Percentiles rank a stretch among this genome's conserved stretches.
These are phyloP conservation scores for Silene noctiflora DNA, from an alignment of 179 eudicot species.

Conservation along the genomic window DNA sequence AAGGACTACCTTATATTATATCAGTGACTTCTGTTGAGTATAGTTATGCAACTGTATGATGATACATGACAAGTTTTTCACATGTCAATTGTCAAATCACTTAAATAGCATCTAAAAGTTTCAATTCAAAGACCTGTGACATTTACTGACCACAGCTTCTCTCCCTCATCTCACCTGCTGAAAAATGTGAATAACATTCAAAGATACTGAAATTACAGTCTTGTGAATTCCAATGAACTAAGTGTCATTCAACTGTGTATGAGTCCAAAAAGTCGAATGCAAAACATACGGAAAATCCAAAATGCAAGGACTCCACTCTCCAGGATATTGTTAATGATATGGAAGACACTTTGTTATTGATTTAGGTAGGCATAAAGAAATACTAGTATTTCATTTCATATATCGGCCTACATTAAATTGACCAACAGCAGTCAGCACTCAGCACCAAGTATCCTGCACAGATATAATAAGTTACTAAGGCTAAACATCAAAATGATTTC, in stretches of 20 bases:
- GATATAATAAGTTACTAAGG: no score
- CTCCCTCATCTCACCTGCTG: neutral
- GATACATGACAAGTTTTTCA: neutral
- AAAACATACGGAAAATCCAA: no score
- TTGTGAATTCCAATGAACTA: neutral
- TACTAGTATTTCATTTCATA: no score
- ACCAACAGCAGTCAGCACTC: no score
- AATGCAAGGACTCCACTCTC: no score
- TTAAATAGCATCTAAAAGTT: neutral
- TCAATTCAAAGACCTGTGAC: neutral
- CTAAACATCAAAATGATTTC: no score
- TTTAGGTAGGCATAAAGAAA: no score
- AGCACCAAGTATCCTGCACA: no score
- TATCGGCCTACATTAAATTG: no score
- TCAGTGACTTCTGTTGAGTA: neutral
- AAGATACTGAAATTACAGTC: conserved; percentile 3
- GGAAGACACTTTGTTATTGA: no score
- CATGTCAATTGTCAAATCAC: neutral
- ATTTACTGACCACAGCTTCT: neutral
- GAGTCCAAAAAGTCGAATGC: no score
- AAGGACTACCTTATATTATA: conserved; percentile 4
- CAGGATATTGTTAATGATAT: no score
- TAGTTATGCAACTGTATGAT: neutral
- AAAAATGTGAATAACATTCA: neutral
- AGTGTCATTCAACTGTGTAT: neutral